Evolutionary conservation across 805 yeast species (phyloP).

Genomic region (Hanseniaspora meyeri): DNA sequence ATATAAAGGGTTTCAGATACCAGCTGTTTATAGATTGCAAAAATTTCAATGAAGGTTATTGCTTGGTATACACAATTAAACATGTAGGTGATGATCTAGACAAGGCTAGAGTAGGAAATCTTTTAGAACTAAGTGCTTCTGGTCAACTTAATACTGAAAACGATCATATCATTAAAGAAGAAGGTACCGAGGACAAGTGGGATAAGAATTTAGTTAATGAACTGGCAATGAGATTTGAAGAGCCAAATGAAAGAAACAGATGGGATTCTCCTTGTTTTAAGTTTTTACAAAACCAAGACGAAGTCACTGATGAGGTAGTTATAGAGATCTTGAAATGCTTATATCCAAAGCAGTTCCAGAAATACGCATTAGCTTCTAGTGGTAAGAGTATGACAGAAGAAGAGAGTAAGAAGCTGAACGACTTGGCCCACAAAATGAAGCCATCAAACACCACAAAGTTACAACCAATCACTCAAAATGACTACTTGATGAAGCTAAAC

Average conservation of each 20-base stretch:
- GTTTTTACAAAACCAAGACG: conserved; percentile 32
- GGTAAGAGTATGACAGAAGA: conserved; percentile 13
- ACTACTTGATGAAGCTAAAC: conserved; percentile 32
- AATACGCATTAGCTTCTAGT: background rate
- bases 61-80: conserved; percentile 68
- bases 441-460: conserved; percentile 79
- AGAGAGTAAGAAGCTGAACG: conserved; percentile 34
- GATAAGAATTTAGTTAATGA: conserved; percentile 51
- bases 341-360: conserved; percentile 26
- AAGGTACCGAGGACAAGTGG: conserved; percentile 37
- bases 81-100: conserved; percentile 42
- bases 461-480: conserved; percentile 65
- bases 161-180: conserved; percentile 17
- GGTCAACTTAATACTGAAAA: conserved; percentile 18
- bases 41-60: conserved; percentile 64
- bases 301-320: conserved; percentile 37
- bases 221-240: conserved; percentile 77
- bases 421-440: conserved; percentile 36
- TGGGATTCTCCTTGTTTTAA: conserved; percentile 93
- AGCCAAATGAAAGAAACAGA: conserved; percentile 64
- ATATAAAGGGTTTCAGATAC: conserved; percentile 90
- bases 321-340: conserved; percentile 57
- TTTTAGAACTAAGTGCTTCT: conserved; percentile 5
- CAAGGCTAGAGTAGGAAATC: conserved; percentile 17
- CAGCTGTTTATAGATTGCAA: conserved; percentile 91